Conservation (phyloP, 768 basidiomycete genomes). For the Suillus decipiens region DNA sequence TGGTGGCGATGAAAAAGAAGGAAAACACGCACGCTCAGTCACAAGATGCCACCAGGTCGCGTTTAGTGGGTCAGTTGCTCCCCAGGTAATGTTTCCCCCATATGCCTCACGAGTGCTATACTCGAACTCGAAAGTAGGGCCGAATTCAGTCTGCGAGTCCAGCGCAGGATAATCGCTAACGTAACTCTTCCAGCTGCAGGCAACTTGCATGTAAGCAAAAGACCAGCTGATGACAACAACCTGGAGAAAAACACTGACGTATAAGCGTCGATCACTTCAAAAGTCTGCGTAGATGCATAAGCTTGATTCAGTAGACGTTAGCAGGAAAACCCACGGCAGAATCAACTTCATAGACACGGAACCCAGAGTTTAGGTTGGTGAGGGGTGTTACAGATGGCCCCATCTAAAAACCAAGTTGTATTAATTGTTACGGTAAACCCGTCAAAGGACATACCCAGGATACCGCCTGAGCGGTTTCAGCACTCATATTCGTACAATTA, state of each 20-base stretch:
- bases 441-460: conserved; percentile 43
- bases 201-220: conserved; percentile 5
- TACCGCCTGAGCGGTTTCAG: conserved; percentile 55
- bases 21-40: conserved; percentile 57
- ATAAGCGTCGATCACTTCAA: conserved; percentile 75
- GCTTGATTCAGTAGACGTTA: background rate
- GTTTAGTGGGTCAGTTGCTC: conserved; percentile 65
- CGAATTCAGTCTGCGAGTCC: conserved; percentile 54
- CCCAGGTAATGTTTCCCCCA: conserved; percentile 59
- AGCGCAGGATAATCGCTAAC: conserved; percentile 60
- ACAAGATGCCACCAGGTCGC: conserved; percentile 85
- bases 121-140: conserved; percentile 63
- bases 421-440: conserved; percentile 8
- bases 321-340: conserved; percentile 50
- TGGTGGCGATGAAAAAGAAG: background rate
- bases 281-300: conserved; percentile 49
- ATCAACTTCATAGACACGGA: conserved; percentile 49
- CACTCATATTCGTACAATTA: conserved; percentile 62
- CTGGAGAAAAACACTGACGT: conserved; percentile 51
- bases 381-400: conserved; percentile 71
- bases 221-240: background rate
- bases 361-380: conserved; percentile 74
- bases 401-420: conserved; percentile 42
- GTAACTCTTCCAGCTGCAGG: conserved; percentile 60
- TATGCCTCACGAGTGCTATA: conserved; percentile 73